phyloP scores from a whole-genome alignment of 2,329 filamentous ascomycete species.

The Biscogniauxia sp. region DNA sequence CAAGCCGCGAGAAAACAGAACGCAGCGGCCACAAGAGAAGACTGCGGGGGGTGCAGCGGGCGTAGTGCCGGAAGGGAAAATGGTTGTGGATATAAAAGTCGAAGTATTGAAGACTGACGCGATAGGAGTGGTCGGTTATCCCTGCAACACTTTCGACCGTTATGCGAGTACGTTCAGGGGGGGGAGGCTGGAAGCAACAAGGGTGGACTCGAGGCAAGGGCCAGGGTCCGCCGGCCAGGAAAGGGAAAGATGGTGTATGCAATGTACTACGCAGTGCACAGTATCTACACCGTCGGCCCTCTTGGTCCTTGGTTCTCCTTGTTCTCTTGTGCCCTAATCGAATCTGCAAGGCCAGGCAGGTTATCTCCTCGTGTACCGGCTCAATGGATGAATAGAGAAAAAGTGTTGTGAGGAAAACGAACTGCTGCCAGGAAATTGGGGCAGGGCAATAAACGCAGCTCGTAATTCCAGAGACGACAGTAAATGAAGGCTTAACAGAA shows the following conservation, averaged over 20 bases:
- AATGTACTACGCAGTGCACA: constrained; percentile 5
- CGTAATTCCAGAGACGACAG: not conserved
- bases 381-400: constrained; percentile 22
- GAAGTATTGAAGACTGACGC: constrained; percentile 26
- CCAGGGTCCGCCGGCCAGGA: constrained; percentile 15
- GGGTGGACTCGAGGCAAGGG: constrained; percentile 22
- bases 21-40: constrained; percentile 22
- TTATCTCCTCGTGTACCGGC: constrained; percentile 15
- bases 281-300: not conserved
- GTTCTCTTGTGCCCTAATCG: constrained; percentile 8
- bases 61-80: constrained; percentile 24
- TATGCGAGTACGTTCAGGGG: constrained; percentile 30
- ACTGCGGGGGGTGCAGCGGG: constrained; percentile 27
- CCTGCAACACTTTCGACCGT: constrained; percentile 30
- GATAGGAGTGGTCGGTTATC: constrained; percentile 29
- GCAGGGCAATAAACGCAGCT: constrained; percentile 7
- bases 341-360: constrained; percentile 14
- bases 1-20: constrained; percentile 14
- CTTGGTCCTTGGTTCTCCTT: not conserved
- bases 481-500: not conserved
- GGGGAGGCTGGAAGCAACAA: constrained; percentile 23
- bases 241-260: constrained; percentile 9
- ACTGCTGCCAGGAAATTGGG: constrained; percentile 6
- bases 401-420: constrained; percentile 6
- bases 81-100: constrained; percentile 29